Base-by-base conservation (phyloP, 371 early-diverging fungal genomes). In the Zopfochytrium polystomum region DNA sequence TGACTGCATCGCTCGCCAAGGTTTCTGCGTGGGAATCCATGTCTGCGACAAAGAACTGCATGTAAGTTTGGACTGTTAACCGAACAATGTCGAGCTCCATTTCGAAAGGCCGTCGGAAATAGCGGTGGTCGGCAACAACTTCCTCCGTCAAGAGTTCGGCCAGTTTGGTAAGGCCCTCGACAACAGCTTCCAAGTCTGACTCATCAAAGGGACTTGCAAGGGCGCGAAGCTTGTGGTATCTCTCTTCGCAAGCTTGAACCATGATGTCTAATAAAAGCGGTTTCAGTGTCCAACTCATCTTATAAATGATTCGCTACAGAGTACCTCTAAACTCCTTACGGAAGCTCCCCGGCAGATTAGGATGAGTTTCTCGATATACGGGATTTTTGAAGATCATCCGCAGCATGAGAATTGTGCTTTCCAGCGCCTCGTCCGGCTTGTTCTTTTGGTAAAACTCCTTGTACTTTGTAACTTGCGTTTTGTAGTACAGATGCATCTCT, bases 361-460 rank as follows among this genome's bases (percentile, higher is more conserved):
- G 76, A 56, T 75, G 76, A 13, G 22, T 50, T 29, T 75, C 70
- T 18, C 64, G 58, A 42, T 66, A 75, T 4, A 65, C 66, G 32
- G 60, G 56, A 46, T 53, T 63, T 42, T 69, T 71, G 53, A 62
- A 69, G 0, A 75, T 71, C 76, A 75, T 75, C 33, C 76, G 52
- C 63, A 63, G 58, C 50, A 74, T 55, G 15, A 75, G 52, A 33
- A 75, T 60, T 18, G 76, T 70, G 30, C 56, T 71, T 30, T 66
- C 69, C 26, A 75, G 60, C 5, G 71, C 76, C 2, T 70, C 69
- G n/a, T 52, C 48, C 2, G 76, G 76, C 27, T 63, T 34, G 57
- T 73, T 71, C 51, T 74, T 75, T 26, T 74, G 75, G 51, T 57
- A 75, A 23, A 65, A 65, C 52, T 75, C 76, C 53, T 69, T 73